Evolutionary conservation across 768 basidiomycete genomes (phyloP), one percentile per base, ranked within the genome.

Genomic region (Auricularia auricula-judae): DNA sequence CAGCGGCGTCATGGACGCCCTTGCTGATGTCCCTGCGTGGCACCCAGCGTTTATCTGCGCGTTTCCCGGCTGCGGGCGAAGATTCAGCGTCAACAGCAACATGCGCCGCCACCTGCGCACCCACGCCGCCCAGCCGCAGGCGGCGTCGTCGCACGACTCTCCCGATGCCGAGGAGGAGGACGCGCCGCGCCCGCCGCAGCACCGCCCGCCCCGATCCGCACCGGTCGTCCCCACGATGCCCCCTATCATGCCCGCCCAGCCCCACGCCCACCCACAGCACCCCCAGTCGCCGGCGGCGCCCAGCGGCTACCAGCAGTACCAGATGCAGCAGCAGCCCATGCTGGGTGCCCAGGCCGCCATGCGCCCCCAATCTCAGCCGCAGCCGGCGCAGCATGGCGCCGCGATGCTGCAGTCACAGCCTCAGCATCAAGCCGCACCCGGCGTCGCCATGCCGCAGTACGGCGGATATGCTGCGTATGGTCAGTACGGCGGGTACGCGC

Each of bases 41-140:
- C 23, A 29, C 51, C 62, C 71, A 88, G 90, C 88, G 21, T 89
- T 87, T 75, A 79, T 82, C 51, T 91, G 89, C 68, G 86, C 87
- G 3, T 87, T 78, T 78, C 86, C 85, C 4, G 81, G 84, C 53
- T 91, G 89, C 71, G 86, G 86, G 44, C 81, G 87, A 39, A 83
- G 86, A 65, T 91, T 91, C 75, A 91, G 89, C 67, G 90, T 90
- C 59, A 89, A 89, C 71, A 89, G 87, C 0, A 92, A 91, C 72
- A 91, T 91, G 89, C 81, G 89, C 36, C 78, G 89, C 4, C 89
- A 91, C 69, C 86, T 84, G 71, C 79, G 88, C 56, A 90, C 88
- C 72, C 88, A 91, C 66, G 59, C 51, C 62, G 66, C 63, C 62
- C 64, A 51, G 67, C 56, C 56, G 56, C 10, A 5, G 56, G 23